phyloP scores from a whole-genome alignment of 768 basidiomycete species.

The Leccinum olivaceopallidum region DNA sequence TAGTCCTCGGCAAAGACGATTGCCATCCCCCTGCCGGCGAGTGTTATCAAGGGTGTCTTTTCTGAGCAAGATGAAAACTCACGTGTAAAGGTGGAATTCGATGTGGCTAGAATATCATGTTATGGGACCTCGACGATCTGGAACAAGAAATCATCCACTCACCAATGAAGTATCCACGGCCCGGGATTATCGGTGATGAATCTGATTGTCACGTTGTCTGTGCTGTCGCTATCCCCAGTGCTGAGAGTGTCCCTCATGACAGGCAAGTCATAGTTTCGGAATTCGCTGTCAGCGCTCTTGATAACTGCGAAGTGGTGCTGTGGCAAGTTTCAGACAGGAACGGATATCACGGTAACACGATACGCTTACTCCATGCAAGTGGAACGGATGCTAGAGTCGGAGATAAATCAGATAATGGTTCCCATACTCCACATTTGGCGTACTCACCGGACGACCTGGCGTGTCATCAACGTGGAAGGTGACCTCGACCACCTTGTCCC shows the following conservation, averaged over 20 bases:
- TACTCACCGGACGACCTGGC: conserved; percentile 32
- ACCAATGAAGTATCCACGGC: conserved; percentile 53
- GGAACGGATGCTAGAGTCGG: conserved; percentile 20
- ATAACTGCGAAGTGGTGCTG: conserved; percentile 45
- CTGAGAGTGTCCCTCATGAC: conserved; percentile 53
- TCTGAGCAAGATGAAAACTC: not conserved
- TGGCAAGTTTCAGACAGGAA: not conserved
- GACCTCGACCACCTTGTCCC: conserved; percentile 19
- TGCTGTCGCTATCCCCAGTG: conserved; percentile 34
- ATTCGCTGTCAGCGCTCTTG: conserved; percentile 38
- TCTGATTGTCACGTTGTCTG: conserved; percentile 46
- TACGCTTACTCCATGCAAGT: conserved; percentile 22
- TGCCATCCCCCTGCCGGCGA: conserved; percentile 11
- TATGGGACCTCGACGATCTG: not conserved
- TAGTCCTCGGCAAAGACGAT: conserved; percentile 17
- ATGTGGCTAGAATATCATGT: conserved; percentile 32
- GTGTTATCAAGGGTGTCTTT: not conserved
- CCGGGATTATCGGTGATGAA: conserved; percentile 72
- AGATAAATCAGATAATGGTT: not conserved
- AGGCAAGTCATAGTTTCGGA: conserved; percentile 47
- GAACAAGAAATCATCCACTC: not conserved
- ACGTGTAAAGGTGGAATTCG: conserved; percentile 36
- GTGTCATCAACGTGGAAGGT: conserved; percentile 13
- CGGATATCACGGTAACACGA: not conserved
- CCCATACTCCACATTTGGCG: too few relatives aligned